Percentiles rank a stretch among this genome's conserved stretches.
Evolutionary conservation across 352 stramenopile species (phyloP).

Genomic region (Phytopythium cucurbitacearum): DNA sequence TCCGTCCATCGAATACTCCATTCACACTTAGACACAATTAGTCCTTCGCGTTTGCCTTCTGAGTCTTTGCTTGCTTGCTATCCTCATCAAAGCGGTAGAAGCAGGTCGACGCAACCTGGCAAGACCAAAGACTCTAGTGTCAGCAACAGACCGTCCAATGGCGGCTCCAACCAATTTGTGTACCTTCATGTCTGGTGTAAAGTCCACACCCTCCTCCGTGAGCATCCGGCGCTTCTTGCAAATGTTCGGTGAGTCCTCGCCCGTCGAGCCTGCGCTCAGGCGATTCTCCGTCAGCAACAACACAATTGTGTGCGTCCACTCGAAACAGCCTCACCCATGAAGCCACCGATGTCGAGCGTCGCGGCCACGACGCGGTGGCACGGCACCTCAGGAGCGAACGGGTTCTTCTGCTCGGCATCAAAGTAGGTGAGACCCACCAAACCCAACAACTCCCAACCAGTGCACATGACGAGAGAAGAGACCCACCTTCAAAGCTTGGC

Average conservation of each 20-base stretch:
- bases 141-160: no score
- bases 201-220: conserved; percentile 55
- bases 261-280: conserved; percentile 35
- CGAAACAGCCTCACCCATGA: conserved; percentile 41
- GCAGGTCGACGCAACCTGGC: conserved; percentile 40
- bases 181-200: conserved; percentile 62
- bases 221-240: conserved; percentile 67
- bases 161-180: neutral
- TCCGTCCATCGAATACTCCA: conserved; percentile 1
- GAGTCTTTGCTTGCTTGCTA: neutral
- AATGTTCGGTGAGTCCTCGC: conserved; percentile 53
- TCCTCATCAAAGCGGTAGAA: conserved; percentile 43
- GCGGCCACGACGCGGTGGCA: conserved; percentile 79
- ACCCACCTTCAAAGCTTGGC: conserved; percentile 71
- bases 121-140: neutral
- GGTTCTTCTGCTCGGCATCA: conserved; percentile 53
- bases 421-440: conserved; percentile 1
- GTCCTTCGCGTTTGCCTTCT: no score
- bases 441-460: no score
- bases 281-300: neutral
- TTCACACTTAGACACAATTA: neutral
- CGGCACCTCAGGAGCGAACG: conserved; percentile 71
- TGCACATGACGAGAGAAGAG: neutral
- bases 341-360: conserved; percentile 63
- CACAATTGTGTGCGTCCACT: neutral